Evolutionary conservation across 176 grass and related monocot genomes (phyloP), one percentile per base, ranked within the genome.

Genomic region (Oryza officinalis): DNA sequence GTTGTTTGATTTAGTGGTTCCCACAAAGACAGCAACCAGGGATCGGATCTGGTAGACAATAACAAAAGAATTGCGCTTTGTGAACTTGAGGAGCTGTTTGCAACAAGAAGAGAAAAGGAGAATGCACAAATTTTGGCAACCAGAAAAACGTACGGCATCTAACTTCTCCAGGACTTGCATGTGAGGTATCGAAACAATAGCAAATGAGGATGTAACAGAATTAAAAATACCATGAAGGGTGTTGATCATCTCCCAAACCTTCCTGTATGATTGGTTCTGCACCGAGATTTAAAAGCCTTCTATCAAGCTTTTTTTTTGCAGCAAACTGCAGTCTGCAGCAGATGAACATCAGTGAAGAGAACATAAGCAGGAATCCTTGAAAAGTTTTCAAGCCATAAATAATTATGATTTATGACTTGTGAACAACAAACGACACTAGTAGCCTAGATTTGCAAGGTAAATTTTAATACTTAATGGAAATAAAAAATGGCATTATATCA

Each of bases 211-310:
- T 46, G 63, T 32, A 26, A 0, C 1, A 11, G 41, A 44, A 77
- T 43, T 32, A 80, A 69, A 70, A 87, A 85, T 93, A 98, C 96
- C 96, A 92, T 77, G 96, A 93, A 79, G 85, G 82, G 31, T 98
- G 92, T 73, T 95, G 96, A 65, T 98, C 96, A 45, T n/a, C n/a
- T 98, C 96, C 96, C 80, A 98, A 65, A 65, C 96, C 96, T 93
- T 90, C 90, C 65, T 93, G 85, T 61, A 93, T 86, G 67, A 98
- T 82, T 45, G 22, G 57, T 78, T 91, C 77, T 40, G 91, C 96
- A 72, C 92, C 93, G 65, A 95, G 90, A 85, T 84, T 75, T 32
- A 81, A 81, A 88, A 98, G 89, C 80, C 93, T 92, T 90, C 67
- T 89, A 76, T 98, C 92, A 23, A 98, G 85, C 80, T n/a, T n/a